Conservation (phyloP, 176 grass and related monocot genomes). For the Areca catechu region DNA sequence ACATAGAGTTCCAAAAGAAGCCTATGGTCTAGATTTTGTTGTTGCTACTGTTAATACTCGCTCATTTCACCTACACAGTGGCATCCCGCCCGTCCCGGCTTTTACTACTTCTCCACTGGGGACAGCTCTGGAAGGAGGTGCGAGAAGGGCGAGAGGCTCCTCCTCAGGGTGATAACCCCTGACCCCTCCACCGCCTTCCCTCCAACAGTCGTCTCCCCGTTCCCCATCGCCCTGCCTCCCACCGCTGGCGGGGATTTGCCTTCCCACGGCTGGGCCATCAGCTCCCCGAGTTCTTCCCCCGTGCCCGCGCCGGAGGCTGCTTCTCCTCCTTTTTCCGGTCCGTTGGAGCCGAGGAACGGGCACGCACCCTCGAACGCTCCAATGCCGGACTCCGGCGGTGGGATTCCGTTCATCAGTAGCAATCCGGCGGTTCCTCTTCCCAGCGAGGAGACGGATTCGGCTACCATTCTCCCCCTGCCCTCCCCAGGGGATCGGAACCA, state of each 20-base stretch:
- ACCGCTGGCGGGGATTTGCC: conserved; percentile 38
- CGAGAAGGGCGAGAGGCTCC: conserved; percentile 33
- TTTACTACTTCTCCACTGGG: not conserved
- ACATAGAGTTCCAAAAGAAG: too few relatives aligned
- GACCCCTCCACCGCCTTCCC: conserved; percentile 25
- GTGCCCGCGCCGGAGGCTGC: not conserved
- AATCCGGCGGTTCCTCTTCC: conserved; percentile 77
- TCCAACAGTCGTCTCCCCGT: conserved; percentile 12
- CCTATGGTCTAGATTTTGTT: too few relatives aligned
- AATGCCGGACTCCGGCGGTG: conserved; percentile 20
- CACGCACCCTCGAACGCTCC: conserved; percentile 23
- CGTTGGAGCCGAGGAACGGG: conserved; percentile 7
- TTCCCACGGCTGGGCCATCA: conserved; percentile 27
- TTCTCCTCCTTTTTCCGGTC: not conserved
- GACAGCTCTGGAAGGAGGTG: not conserved
- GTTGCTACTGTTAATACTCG: too few relatives aligned
- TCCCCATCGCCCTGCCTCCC: not conserved
- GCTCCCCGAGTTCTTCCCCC: not conserved
- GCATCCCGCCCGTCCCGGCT: not conserved
- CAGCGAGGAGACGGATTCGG: conserved; percentile 57
- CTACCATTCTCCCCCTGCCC: conserved; percentile 62
- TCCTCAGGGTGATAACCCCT: conserved; percentile 29
- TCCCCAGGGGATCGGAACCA: conserved; percentile 30
- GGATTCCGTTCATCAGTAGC: conserved; percentile 77
- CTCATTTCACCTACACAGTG: not conserved